phyloP scores from a whole-genome alignment of 176 grass and related monocot genomes.

The Musa beccarii region DNA sequence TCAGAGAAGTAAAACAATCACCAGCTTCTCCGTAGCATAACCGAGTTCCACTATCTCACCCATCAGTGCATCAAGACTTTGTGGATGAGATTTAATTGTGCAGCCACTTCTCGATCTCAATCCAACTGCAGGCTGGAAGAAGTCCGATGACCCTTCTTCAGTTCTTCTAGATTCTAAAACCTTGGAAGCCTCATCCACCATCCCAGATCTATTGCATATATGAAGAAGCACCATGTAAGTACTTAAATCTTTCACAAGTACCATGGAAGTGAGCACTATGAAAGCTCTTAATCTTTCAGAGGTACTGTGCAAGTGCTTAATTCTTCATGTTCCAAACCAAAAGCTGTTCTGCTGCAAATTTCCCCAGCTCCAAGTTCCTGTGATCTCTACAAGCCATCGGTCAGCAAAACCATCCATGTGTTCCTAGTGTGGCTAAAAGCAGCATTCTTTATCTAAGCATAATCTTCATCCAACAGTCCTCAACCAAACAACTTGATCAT shows the following conservation, averaged over 20 bases:
- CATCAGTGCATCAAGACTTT: constrained; percentile 39
- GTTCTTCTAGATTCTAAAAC: constrained; percentile 39
- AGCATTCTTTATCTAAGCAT: constrained; percentile 55
- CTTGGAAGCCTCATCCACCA: constrained; percentile 31
- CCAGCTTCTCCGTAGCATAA: constrained; percentile 49
- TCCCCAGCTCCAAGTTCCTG: constrained; percentile 55
- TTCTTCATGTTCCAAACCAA: constrained; percentile 54
- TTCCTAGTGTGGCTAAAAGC: constrained; percentile 53
- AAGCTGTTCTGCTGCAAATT: constrained; percentile 56
- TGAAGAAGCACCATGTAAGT: constrained; percentile 60
- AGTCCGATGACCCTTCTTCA: constrained; percentile 31
- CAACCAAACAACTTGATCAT: constrained; percentile 73
- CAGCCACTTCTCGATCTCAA: constrained; percentile 60
- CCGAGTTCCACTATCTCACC: constrained; percentile 39
- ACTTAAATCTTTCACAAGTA: not conserved
- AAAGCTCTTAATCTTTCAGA: no score
- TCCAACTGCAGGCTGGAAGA: constrained; percentile 56
- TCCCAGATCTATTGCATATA: constrained; percentile 44
- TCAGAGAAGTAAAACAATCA: constrained; percentile 43
- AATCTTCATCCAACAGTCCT: constrained; percentile 72
- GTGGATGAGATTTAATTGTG: constrained; percentile 38
- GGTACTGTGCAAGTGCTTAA: not conserved
- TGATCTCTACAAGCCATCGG: constrained; percentile 50
- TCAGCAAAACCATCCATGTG: constrained; percentile 72
- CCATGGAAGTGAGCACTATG: no score